Percentiles rank a stretch among this genome's conserved stretches.
Evolutionary conservation across 306 rosid genomes (phyloP).

Genomic region (Gynostemma pentaphyllum): DNA sequence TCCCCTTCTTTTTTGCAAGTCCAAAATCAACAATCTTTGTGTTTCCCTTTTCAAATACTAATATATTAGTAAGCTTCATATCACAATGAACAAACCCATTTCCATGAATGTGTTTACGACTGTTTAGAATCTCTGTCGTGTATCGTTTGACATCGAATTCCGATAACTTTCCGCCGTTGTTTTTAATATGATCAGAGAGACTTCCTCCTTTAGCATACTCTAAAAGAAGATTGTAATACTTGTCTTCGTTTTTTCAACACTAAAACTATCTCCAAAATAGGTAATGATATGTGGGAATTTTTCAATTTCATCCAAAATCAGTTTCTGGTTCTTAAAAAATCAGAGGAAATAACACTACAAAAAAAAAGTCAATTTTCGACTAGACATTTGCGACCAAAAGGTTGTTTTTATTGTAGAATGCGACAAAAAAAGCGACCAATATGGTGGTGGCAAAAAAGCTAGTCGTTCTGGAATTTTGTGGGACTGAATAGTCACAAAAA

Average conservation of each 20-base stretch:
- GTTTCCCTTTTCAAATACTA: conserved; percentile 33
- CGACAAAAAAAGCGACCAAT: too few species aligned
- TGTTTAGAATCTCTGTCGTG: conserved; percentile 33
- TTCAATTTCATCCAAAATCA: conserved; percentile 26
- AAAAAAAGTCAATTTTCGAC: too few species aligned
- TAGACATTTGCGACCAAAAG: too few species aligned
- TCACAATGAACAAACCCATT: conserved; percentile 78
- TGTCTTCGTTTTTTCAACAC: conserved; percentile 23
- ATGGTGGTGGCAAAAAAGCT: too few species aligned
- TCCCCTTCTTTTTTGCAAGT: conserved; percentile 32
- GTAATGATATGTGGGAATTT: conserved; percentile 32
- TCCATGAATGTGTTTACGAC: conserved; percentile 33
- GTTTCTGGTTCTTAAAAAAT: conserved; percentile 42
- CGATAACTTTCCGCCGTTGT: conserved; percentile 28
- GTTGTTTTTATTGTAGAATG: too few species aligned
- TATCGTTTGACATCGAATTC: conserved; percentile 30
- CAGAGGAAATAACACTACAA: conserved; percentile 7
- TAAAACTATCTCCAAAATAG: conserved; percentile 36
- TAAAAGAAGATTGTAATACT: conserved; percentile 33
- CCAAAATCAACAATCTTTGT: conserved; percentile 76
- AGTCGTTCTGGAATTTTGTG: too few species aligned
- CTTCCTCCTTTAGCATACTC: conserved; percentile 60
- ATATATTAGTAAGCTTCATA: conserved; percentile 57
- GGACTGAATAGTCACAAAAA: too few species aligned
- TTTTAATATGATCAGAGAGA: conserved; percentile 33